phyloP scores from a whole-genome alignment of 2,329 filamentous ascomycete species.

The Fusarium sp. region DNA sequence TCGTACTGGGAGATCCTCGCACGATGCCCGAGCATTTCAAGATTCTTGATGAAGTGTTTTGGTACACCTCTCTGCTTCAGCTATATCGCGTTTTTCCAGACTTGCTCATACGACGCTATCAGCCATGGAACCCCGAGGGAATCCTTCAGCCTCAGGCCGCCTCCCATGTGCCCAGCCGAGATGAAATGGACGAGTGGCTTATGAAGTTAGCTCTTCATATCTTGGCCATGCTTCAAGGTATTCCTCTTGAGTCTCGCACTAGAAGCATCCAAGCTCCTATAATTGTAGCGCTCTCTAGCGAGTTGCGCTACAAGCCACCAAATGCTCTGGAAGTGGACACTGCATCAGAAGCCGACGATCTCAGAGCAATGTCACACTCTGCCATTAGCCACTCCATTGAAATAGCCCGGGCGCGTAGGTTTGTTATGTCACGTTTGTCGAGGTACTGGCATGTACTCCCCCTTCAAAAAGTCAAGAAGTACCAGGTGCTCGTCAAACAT shows the following conservation, averaged over 20 bases:
- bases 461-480: not conserved
- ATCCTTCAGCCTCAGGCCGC: not conserved
- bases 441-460: not conserved
- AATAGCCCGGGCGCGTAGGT: not conserved
- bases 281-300: not conserved
- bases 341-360: not conserved
- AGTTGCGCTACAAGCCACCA: not conserved
- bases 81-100: not conserved
- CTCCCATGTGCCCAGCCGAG: not conserved
- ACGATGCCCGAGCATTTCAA: not conserved
- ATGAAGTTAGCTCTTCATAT: not conserved
- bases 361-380: not conserved
- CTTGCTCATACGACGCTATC: not conserved
- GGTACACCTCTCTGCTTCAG: not conserved
- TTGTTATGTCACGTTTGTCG: not conserved
- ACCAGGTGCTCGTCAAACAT: not conserved
- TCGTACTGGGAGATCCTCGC: not conserved
- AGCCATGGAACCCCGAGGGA: not conserved
- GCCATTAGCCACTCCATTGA: not conserved
- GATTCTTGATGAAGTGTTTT: not conserved
- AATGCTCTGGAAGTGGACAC: not conserved
- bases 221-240: not conserved
- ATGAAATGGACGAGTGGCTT: not conserved
- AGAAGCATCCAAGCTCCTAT: slow-evolving; percentile 3
- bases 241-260: not conserved